Conservation (phyloP, 2,329 filamentous ascomycete genomes). For the Aschersonia sp. region DNA sequence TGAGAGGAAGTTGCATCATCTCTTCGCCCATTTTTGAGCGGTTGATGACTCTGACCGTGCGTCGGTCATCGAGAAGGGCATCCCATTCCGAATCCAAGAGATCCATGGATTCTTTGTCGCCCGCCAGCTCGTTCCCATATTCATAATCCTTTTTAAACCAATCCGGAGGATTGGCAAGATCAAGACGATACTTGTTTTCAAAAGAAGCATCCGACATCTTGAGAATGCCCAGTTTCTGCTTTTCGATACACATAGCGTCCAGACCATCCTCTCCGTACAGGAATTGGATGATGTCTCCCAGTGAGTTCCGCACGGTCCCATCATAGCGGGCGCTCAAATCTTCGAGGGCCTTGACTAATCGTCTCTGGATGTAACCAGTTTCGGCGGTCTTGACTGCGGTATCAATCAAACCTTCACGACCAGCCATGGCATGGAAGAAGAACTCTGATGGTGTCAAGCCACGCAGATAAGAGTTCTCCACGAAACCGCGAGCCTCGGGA, state of each 20-base stretch:
- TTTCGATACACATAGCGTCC: slow-evolving; percentile 86
- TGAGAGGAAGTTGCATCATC: slow-evolving; percentile 82
- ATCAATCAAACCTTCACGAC: slow-evolving; percentile 98
- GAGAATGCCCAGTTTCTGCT: slow-evolving; percentile 79
- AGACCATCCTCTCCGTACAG: slow-evolving; percentile 95
- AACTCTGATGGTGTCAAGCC: slow-evolving; percentile 92
- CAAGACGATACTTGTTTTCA: slow-evolving; percentile 67
- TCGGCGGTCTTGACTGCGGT: slow-evolving; percentile 98
- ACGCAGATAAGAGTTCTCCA: slow-evolving; percentile 96
- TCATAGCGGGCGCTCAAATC: slow-evolving; percentile 97
- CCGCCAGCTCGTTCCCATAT: slow-evolving; percentile 72
- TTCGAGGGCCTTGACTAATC: slow-evolving; percentile 94
- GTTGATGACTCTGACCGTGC: slow-evolving; percentile 57
- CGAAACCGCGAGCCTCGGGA: slow-evolving; percentile 89
- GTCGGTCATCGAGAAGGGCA: slow-evolving; percentile 58
- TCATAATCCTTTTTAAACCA: slow-evolving; percentile 49
- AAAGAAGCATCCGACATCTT: slow-evolving; percentile 67
- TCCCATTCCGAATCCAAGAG: slow-evolving; percentile 85
- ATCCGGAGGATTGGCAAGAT: slow-evolving; percentile 46
- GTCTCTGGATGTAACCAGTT: slow-evolving; percentile 97
- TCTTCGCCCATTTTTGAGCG: slow-evolving; percentile 61
- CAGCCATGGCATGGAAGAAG: slow-evolving; percentile 99
- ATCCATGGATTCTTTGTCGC: slow-evolving; percentile 76
- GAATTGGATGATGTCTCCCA: slow-evolving; percentile 94
- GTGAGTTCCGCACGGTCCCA: slow-evolving; percentile 89